Evolutionary conservation across 192 early-diverging fungal genomes (phyloP).

Genomic region (Backusella westeae): DNA sequence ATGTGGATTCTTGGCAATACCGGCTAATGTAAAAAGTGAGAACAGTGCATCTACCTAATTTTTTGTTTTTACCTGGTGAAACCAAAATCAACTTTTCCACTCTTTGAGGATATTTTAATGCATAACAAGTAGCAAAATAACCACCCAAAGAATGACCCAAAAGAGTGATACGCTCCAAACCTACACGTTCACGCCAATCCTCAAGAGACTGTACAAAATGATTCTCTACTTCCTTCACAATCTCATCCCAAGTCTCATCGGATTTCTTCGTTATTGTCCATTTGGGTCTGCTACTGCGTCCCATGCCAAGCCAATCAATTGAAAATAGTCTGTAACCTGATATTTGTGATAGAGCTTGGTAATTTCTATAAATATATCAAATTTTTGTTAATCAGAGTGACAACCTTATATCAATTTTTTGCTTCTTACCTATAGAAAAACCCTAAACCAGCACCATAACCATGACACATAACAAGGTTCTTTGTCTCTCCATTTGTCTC

Average conservation of each 20-base stretch:
- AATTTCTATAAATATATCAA: not conserved
- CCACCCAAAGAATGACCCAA: conserved; percentile 86
- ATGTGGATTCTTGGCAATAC: conserved; percentile 60
- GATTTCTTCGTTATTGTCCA: conserved; percentile 37
- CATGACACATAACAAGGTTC: conserved; percentile 69
- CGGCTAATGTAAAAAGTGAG: conserved; percentile 34
- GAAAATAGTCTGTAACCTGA: conserved; percentile 60
- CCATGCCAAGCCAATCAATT: conserved; percentile 93
- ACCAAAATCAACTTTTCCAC: conserved; percentile 87
- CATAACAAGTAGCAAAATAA: conserved; percentile 82
- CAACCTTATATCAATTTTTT: not conserved
- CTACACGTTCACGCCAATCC: conserved; percentile 74
- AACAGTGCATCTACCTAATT: not conserved
- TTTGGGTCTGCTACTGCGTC: conserved; percentile 70
- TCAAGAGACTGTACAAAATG: conserved; percentile 94
- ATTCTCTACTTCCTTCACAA: conserved; percentile 61
- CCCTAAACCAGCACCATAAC: conserved; percentile 77
- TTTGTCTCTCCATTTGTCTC: conserved; percentile 28
- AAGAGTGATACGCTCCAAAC: conserved; percentile 81
- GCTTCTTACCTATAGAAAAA: conserved; percentile 60
- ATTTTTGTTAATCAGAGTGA: not conserved
- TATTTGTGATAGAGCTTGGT: conserved; percentile 39
- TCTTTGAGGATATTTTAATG: conserved; percentile 79
- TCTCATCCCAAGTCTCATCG: conserved; percentile 41
- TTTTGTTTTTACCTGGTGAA: conserved; percentile 59